Evolutionary conservation across 257 asterid genomes (phyloP), one percentile per base, ranked within the genome.

Genomic region (Hygrophila difformis): DNA sequence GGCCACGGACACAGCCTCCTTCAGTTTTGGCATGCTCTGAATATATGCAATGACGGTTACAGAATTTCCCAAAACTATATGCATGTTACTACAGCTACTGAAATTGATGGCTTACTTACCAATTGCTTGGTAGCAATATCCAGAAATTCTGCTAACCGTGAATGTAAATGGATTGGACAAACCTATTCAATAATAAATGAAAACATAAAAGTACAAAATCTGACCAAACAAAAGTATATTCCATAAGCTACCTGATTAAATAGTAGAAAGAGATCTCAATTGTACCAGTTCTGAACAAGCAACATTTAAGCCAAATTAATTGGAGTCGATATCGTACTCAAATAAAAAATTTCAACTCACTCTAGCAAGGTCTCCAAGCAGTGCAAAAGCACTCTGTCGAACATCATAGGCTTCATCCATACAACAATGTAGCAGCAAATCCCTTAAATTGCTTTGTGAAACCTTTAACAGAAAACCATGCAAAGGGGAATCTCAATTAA

Each of bases 351-450:
- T 49, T 63, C 61, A 45, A 63, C 91, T 62, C 65, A 91, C 99
- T 60, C 93, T 81, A 51, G 99, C 87, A 67, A 91, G 89, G 59
- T 91, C 99, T 9, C 99, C 99, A 53, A 91, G 87, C 76, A 91
- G 77, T 4, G 99, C 99, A 74, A 91, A 91, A 40, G 95, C 95
- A 74, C 99, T 91, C 68, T 91, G 99, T 39, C 94, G 79, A 60
- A 91, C 74, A 54, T 91, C 99, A 67, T 68, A 69, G 47, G 93
- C 87, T 50, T 86, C 97, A 67, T 91, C 99, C 83, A 71, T 65
- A 72, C 99, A 91, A 46, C 99, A 86, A 56, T 91, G 97, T 60
- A 91, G 81, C 60, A 91, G 89, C 74, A 91, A 69, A 56, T 91
- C 97, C 75, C 83, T 75, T 57, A 91, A 66, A 71, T 76, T 81